Conservation (phyloP, 2,329 filamentous ascomycete genomes). For the Xylariaceae sp. region DNA sequence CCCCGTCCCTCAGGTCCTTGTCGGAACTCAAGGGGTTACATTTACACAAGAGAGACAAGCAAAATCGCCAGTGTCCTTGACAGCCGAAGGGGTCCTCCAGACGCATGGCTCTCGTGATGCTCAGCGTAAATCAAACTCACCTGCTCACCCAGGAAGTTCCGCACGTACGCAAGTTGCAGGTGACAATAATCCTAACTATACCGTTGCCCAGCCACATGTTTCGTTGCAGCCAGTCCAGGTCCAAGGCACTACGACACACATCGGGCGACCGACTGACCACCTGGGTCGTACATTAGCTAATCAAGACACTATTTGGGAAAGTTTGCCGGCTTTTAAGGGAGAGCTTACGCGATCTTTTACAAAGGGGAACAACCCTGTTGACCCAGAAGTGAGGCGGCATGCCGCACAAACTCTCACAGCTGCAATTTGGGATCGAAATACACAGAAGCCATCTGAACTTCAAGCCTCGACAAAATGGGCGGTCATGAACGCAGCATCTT, state of each 20-base stretch:
- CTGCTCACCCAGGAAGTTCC: background rate
- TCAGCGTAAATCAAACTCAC: too few species aligned
- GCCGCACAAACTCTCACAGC: conserved; percentile 14
- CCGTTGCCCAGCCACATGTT: background rate
- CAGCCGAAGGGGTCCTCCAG: too few species aligned
- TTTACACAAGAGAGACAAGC: background rate
- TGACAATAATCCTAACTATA: background rate
- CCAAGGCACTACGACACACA: conserved; percentile 19
- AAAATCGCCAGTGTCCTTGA: too few species aligned
- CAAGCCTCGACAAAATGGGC: conserved; percentile 16
- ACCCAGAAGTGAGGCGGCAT: conserved; percentile 7
- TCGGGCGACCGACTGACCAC: background rate
- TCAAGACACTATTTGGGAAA: conserved; percentile 9
- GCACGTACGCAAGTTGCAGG: background rate
- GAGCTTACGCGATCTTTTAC: conserved; percentile 25
- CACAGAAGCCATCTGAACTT: conserved; percentile 4
- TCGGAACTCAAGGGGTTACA: background rate
- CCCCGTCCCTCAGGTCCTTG: background rate
- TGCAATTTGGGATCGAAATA: conserved; percentile 16
- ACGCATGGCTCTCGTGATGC: too few species aligned
- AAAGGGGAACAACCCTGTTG: conserved; percentile 1
- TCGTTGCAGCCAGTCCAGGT: conserved; percentile 7
- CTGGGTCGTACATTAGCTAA: background rate
- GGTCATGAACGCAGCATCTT: conserved; percentile 22
- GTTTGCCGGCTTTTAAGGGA: conserved; percentile 20